phyloP scores from a whole-genome alignment of 345 rosid species.

The Eucalyptus viminalis region DNA sequence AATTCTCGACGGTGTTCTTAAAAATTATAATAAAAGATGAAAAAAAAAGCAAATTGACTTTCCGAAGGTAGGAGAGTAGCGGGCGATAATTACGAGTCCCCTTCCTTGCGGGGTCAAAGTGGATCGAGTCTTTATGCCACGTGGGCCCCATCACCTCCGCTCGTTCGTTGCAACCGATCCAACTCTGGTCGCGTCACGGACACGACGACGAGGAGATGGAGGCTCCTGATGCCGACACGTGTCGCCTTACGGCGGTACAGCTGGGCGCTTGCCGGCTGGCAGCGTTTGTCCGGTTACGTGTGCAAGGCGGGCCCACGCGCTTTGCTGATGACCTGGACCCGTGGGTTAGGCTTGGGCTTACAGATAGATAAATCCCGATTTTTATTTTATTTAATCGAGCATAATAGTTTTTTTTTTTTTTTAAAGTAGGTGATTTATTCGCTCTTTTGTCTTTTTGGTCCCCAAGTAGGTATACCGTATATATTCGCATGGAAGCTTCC shows the following conservation, averaged over 20 bases:
- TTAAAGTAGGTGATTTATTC: neutral
- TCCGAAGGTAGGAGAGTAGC: neutral
- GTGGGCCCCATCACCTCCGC: neutral
- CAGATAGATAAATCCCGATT: neutral
- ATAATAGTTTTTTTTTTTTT: neutral
- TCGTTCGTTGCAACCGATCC: neutral
- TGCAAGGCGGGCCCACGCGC: neutral
- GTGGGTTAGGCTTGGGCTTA: neutral
- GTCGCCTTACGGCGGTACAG: neutral
- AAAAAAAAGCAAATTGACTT: neutral
- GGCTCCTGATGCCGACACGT: neutral
- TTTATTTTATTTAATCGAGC: neutral
- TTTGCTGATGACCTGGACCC: neutral
- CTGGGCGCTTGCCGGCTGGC: constrained; percentile 2
- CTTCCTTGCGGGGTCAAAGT: neutral
- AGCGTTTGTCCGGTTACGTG: constrained; percentile 1
- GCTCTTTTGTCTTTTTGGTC: neutral
- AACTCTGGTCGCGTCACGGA: neutral
- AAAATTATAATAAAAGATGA: no score
- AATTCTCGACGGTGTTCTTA: neutral
- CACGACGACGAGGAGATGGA: neutral
- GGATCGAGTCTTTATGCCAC: neutral
- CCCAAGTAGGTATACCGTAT: neutral
- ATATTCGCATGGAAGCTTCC: neutral
- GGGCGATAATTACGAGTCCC: neutral